Conservation (phyloP, 192 early-diverging fungal genomes). For the Coemansia sp. region DNA sequence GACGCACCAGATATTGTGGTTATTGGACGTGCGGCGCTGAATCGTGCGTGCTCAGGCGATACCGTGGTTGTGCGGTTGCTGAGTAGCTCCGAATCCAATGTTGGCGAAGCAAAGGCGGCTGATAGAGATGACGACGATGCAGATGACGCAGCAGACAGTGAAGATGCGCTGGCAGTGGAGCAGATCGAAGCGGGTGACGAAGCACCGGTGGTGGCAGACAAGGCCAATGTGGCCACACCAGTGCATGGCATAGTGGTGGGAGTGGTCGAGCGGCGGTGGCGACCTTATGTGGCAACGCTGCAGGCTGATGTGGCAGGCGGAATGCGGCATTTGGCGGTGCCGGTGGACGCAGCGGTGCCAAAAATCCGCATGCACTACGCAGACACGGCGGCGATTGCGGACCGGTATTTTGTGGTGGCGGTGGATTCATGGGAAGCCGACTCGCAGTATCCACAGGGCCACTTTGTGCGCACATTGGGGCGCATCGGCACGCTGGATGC, state of each 20-base stretch:
- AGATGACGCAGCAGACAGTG: slow-evolving; percentile 3
- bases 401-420: slow-evolving; percentile 69
- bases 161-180: slow-evolving; percentile 15
- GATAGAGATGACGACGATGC: slow-evolving; percentile 2
- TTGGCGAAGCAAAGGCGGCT: background rate
- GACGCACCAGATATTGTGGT: slow-evolving; percentile 61
- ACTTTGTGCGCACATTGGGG: slow-evolving; percentile 71
- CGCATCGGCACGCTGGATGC: slow-evolving; percentile 65
- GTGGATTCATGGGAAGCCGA: slow-evolving; percentile 71
- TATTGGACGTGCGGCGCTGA: slow-evolving; percentile 58
- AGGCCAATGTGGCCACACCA: background rate
- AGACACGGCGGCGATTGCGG: slow-evolving; percentile 57
- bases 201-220: slow-evolving; percentile 1
- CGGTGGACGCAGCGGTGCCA: slow-evolving; percentile 66
- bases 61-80: slow-evolving; percentile 64
- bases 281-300: slow-evolving; percentile 73
- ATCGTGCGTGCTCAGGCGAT: slow-evolving; percentile 61
- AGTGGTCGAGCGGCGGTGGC: slow-evolving; percentile 67
- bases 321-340: slow-evolving; percentile 64
- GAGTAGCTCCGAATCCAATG: background rate
- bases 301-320: slow-evolving; percentile 59
- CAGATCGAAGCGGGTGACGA: slow-evolving; percentile 36
- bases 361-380: slow-evolving; percentile 74
- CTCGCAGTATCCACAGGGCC: slow-evolving; percentile 75
- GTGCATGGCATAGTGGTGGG: slow-evolving; percentile 58